These are phyloP conservation scores for Artemisia argyi DNA, from an alignment of 129 eudicot species.

Conservation along the genomic window DNA sequence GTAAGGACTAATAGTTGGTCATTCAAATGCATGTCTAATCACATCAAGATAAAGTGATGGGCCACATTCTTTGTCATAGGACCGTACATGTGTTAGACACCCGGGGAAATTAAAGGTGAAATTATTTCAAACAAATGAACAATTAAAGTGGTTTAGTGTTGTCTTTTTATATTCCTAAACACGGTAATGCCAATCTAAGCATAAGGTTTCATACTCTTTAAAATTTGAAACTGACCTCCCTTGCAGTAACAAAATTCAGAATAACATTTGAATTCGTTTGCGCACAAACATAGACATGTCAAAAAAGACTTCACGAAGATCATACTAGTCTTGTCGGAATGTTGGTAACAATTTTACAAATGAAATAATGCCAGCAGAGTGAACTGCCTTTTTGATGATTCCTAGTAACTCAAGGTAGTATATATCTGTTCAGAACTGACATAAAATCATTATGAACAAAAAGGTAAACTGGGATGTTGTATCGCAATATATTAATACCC, in stretches of 20 bases:
- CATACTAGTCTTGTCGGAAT: slow-evolving; percentile 9
- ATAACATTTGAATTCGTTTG: neutral
- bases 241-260: neutral
- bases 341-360: neutral
- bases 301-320: slow-evolving; percentile 8
- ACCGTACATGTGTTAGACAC: slow-evolving; percentile 5
- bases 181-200: neutral
- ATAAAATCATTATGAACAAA: neutral
- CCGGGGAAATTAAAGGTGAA: neutral
- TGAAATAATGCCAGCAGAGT: slow-evolving; percentile 9
- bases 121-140: neutral
- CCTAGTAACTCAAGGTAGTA: slow-evolving; percentile 5
- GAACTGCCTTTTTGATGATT: neutral
- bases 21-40: slow-evolving; percentile 31
- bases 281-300: neutral
- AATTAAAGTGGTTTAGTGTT: slow-evolving; percentile 13
- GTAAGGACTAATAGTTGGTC: slow-evolving; percentile 17
- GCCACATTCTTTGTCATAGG: neutral
- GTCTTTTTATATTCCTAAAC: slow-evolving; percentile 9
- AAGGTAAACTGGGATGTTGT: neutral
- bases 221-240: too few species aligned
- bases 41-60: slow-evolving; percentile 13
- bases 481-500: neutral
- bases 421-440: slow-evolving; percentile 2
- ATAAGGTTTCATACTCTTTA: neutral